These are phyloP conservation scores for Bodo saltans DNA, from an alignment of 78 protist genomes.

Conservation along the genomic window DNA sequence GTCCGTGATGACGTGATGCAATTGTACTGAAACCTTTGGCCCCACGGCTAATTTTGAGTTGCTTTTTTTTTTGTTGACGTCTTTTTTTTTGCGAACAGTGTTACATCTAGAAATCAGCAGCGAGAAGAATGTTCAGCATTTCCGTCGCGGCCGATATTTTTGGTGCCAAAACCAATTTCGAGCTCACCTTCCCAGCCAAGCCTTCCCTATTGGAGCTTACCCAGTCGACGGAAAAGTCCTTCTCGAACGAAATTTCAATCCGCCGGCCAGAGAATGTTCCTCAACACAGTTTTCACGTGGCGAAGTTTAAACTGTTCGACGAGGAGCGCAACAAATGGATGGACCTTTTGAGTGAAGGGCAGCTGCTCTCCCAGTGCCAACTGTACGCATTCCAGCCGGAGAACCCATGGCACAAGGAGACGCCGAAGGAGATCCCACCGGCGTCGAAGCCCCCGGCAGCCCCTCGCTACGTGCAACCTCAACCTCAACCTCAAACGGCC, in stretches of 20 bases:
- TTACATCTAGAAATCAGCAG: no score
- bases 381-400: constrained; percentile 26
- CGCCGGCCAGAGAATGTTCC: constrained; percentile 19
- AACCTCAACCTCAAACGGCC: background rate
- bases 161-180: background rate
- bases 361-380: constrained; percentile 1
- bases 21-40: no score
- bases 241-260: background rate
- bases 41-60: no score
- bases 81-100: no score
- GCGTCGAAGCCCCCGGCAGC: background rate
- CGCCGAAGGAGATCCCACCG: constrained; percentile 17
- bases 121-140: background rate
- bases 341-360: background rate
- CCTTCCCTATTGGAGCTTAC: constrained; percentile 7
- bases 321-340: constrained; percentile 15
- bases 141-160: constrained; percentile 1
- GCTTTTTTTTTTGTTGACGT: no score
- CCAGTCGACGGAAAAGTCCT: background rate
- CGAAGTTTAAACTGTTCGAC: background rate
- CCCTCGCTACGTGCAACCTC: background rate
- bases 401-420: constrained; percentile 28
- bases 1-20: no score
- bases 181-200: constrained; percentile 18
- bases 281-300: background rate